Evolutionary conservation across 1,284 basidiomycete species (phyloP), one percentile per base, ranked within the genome.

Genomic region (Melanopsichium pennsylvanicum): DNA sequence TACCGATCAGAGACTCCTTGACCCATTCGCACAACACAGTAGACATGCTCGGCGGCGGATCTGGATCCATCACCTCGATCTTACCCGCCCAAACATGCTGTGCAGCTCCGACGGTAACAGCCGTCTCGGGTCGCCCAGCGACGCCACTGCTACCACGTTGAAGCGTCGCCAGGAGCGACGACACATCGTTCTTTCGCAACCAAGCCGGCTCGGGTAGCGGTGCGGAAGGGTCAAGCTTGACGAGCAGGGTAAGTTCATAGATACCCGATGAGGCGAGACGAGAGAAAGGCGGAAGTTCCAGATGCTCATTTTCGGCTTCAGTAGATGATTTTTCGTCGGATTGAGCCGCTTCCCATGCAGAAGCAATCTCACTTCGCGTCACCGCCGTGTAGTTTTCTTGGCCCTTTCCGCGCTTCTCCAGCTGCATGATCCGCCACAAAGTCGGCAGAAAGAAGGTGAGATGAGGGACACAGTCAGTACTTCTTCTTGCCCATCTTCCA

Each of bases 1-100:
- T 84, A 5, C 92, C 93, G 26, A 88, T 86, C 13, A 87, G 87
- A 5, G 92, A 93, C 70, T 90, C 89, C 18, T 84, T 83, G 21
- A 90, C 86, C 95, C 95, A 98, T 10, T 87, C 86, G 33, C 94
- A 91, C 32, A 97, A 85, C 5, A 95, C 87, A 16, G 89, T 90
- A 84, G 88, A 88, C 36, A 98, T 90, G 3, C 93, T 97, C 27
- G 93, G 93, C 19, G 93, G 88, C 90, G 93, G 91, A 84, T 98
- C 95, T 47, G 95, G 94, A 84, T 97, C 93, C 35, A 88, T 86
- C 29, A 97, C 91, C 48, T 88, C 86, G 54, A 97, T 90, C 82
- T 94, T 95, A 81, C 89, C 91, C 80, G 90, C 89, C 95, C 95
- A 98, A 5, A 91, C 52, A 34, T 72, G 64, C 31, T 75, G 61